Evolutionary conservation across 768 basidiomycete species (phyloP).

Genomic region (Boletus vermiculosoides): DNA sequence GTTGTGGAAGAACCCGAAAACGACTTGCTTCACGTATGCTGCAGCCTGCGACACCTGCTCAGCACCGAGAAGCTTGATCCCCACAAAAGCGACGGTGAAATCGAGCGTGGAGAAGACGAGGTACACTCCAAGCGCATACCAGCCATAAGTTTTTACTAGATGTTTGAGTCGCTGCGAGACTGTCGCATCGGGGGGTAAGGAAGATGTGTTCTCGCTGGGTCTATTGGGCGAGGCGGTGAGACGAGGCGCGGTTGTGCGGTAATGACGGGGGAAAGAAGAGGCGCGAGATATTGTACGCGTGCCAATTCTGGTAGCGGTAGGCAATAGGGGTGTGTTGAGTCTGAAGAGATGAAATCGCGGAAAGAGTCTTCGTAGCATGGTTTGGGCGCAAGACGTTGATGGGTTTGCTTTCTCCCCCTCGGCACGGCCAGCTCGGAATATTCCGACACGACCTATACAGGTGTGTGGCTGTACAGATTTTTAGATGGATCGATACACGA

Average conservation of each 20-base stretch:
- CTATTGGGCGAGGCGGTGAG: constrained; percentile 36
- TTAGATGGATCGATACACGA: constrained; percentile 11
- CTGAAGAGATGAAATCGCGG: constrained; percentile 48
- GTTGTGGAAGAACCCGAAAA: constrained; percentile 45
- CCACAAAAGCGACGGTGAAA: constrained; percentile 80
- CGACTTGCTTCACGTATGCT: constrained; percentile 50
- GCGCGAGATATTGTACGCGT: constrained; percentile 27
- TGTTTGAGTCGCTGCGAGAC: constrained; percentile 73
- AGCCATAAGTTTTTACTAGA: constrained; percentile 90
- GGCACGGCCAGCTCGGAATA: constrained; percentile 7
- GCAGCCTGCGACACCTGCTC: constrained; percentile 81
- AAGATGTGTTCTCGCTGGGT: constrained; percentile 7
- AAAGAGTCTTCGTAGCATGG: constrained; percentile 41
- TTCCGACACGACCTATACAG: constrained; percentile 24
- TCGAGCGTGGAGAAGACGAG: constrained; percentile 70
- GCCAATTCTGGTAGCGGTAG: constrained; percentile 43
- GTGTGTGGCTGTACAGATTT: constrained; percentile 23
- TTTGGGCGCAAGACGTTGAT: background rate
- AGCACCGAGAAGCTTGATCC: constrained; percentile 84
- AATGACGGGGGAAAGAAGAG: constrained; percentile 37
- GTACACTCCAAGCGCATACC: constrained; percentile 95
- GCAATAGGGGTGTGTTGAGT: constrained; percentile 46
- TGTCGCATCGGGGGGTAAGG: constrained; percentile 49
- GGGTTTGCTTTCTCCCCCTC: background rate
- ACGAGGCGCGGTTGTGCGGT: constrained; percentile 49